These are phyloP conservation scores for Phytophthora fragariae DNA, from an alignment of 352 stramenopile genomes.

Conservation along the genomic window DNA sequence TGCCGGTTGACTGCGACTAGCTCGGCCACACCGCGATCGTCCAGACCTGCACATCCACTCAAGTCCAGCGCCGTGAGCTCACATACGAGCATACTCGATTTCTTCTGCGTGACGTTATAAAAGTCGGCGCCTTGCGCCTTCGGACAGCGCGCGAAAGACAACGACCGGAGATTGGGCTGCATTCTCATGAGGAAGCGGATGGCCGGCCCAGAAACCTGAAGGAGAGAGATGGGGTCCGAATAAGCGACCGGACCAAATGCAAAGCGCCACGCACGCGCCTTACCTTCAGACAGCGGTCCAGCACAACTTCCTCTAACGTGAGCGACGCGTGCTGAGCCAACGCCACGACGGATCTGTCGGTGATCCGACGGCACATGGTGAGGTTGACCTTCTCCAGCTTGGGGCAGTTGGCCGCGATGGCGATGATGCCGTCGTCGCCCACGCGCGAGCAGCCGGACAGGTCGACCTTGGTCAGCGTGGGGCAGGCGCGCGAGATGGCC, in stretches of 20 bases:
- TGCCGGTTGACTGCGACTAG: slow-evolving; percentile 62
- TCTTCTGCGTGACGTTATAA: slow-evolving; percentile 30
- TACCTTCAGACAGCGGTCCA: slow-evolving; percentile 72
- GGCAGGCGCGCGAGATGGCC: slow-evolving; percentile 49
- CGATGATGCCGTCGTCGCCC: slow-evolving; percentile 79
- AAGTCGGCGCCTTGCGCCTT: slow-evolving; percentile 67
- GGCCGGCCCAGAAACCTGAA: slow-evolving; percentile 64
- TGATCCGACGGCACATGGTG: slow-evolving; percentile 82
- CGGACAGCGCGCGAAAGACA: slow-evolving; percentile 76
- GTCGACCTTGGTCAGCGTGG: slow-evolving; percentile 59
- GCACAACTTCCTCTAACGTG: slow-evolving; percentile 46
- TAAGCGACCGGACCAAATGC: background rate
- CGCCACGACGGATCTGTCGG: slow-evolving; percentile 67
- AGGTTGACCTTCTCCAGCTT: slow-evolving; percentile 72
- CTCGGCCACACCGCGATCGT: slow-evolving; percentile 51
- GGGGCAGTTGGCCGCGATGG: slow-evolving; percentile 59
- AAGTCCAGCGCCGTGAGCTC: slow-evolving; percentile 53
- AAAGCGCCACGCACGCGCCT: slow-evolving; percentile 33
- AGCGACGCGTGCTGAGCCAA: slow-evolving; percentile 51
- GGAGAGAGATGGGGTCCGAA: background rate
- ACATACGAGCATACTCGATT: slow-evolving; percentile 24
- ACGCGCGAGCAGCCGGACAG: slow-evolving; percentile 81
- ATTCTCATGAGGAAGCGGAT: slow-evolving; percentile 64
- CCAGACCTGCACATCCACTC: slow-evolving; percentile 57
- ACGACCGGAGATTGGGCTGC: slow-evolving; percentile 48